Evolutionary conservation across 371 early-diverging fungal species (phyloP).

Genomic region (Polyrhizophydium stewartii): DNA sequence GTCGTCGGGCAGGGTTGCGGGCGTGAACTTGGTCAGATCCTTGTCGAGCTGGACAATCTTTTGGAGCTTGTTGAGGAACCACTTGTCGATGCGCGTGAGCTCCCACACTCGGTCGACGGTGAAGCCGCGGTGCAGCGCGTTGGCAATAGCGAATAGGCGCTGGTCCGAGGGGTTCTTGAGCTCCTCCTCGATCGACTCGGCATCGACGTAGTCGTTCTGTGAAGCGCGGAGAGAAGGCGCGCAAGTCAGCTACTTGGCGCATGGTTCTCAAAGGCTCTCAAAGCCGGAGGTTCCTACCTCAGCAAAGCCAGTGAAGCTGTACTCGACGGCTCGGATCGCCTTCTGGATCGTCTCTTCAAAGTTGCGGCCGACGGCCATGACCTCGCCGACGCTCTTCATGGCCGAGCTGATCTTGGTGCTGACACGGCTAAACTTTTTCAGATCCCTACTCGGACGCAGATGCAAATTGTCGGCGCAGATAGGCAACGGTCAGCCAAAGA

Average conservation of each 20-base stretch:
- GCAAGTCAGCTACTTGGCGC: not conserved
- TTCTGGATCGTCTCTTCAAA: conserved; percentile 96
- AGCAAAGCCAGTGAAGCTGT: conserved; percentile 72
- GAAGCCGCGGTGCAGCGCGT: conserved; percentile 79
- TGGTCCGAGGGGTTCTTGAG: conserved; percentile 81
- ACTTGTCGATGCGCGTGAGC: conserved; percentile 86
- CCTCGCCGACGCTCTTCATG: conserved; percentile 96
- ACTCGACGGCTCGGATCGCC: conserved; percentile 92
- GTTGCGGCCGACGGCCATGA: conserved; percentile 92
- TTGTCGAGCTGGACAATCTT: conserved; percentile 56
- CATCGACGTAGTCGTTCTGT: conserved; percentile 56
- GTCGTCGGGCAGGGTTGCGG: conserved; percentile 47
- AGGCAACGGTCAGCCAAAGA: too few relatives aligned
- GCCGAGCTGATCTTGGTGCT: conserved; percentile 79
- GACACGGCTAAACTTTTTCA: conserved; percentile 91
- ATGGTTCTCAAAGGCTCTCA: not conserved
- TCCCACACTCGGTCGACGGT: conserved; percentile 81
- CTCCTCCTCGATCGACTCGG: conserved; percentile 68
- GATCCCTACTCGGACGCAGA: conserved; percentile 45
- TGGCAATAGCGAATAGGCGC: conserved; percentile 89
- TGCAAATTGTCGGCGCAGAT: not conserved
- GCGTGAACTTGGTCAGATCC: conserved; percentile 28
- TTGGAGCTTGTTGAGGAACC: conserved; percentile 91
- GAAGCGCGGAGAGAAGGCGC: not conserved
- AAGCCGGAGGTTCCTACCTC: conserved; percentile 13